Percentiles rank a stretch among this genome's conserved stretches.
Conservation (phyloP, 495 filamentous ascomycete species). For the Hypoxylon fuscum region DNA sequence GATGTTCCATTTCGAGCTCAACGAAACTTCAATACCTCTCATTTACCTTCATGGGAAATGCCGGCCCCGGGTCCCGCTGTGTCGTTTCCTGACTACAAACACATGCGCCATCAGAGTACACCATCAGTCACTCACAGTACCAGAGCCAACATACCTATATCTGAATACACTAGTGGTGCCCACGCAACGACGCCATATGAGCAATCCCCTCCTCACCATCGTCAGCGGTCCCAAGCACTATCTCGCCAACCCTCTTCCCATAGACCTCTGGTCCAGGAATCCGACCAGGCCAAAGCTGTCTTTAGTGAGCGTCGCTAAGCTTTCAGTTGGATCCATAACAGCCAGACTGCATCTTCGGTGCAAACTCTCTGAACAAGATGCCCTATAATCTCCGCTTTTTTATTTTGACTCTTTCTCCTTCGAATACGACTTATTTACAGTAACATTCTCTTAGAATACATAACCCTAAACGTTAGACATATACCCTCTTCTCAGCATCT, state of each 20-base stretch:
- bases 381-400: too few species aligned
- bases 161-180: conserved; percentile 9
- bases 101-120: conserved; percentile 49
- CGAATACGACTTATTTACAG: too few species aligned
- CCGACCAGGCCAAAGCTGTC: conserved; percentile 14
- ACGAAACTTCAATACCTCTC: too few species aligned
- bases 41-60: too few species aligned
- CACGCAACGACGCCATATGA: neutral
- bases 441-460: too few species aligned
- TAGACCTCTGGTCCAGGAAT: conserved; percentile 10
- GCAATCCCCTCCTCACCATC: conserved; percentile 13
- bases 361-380: too few species aligned
- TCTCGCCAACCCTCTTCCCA: conserved; percentile 8
- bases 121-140: conserved; percentile 30
- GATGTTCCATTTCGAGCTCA: neutral
- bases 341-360: too few species aligned
- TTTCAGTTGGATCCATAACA: too few species aligned
- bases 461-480: too few species aligned
- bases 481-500: too few species aligned
- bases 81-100: conserved; percentile 31
- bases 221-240: conserved; percentile 16
- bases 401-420: too few species aligned
- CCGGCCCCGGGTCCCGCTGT: neutral
- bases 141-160: neutral
- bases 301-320: conserved; percentile 31